Conservation (phyloP, 164 flowering plant genomes). For the Chimonanthus salicifolius region DNA sequence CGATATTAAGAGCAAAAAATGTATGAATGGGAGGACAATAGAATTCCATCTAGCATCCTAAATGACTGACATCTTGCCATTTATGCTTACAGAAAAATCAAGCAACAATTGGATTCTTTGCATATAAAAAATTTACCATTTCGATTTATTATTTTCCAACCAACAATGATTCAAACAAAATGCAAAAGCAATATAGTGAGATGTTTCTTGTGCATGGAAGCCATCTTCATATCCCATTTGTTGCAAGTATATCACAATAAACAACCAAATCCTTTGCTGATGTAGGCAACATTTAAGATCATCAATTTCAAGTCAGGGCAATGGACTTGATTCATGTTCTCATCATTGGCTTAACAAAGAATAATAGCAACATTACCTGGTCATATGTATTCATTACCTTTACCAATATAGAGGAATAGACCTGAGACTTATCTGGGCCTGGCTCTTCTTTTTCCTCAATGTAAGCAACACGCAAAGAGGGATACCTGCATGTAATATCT, state of each 20-base stretch:
- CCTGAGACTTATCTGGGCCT: slow-evolving; percentile 25
- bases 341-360: not conserved
- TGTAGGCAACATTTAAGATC: not conserved
- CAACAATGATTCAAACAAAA: no score
- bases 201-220: no score
- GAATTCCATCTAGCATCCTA: no score
- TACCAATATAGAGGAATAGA: slow-evolving; percentile 73
- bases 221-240: not conserved
- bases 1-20: no score
- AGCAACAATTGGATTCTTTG: no score
- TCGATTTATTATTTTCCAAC: no score
- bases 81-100: no score
- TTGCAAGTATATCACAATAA: not conserved
- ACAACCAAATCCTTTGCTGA: not conserved
- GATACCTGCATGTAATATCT: slow-evolving; percentile 49
- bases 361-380: slow-evolving; percentile 45
- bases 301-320: not conserved
- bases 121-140: no score
- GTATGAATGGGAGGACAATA: no score
- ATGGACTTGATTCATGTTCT: not conserved
- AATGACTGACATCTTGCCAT: no score
- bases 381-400: slow-evolving; percentile 64
- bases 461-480: slow-evolving; percentile 87
- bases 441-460: slow-evolving; percentile 88
- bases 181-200: no score